Conservation (phyloP, 2,329 filamentous ascomycete species). For the Lachnellula arida region DNA sequence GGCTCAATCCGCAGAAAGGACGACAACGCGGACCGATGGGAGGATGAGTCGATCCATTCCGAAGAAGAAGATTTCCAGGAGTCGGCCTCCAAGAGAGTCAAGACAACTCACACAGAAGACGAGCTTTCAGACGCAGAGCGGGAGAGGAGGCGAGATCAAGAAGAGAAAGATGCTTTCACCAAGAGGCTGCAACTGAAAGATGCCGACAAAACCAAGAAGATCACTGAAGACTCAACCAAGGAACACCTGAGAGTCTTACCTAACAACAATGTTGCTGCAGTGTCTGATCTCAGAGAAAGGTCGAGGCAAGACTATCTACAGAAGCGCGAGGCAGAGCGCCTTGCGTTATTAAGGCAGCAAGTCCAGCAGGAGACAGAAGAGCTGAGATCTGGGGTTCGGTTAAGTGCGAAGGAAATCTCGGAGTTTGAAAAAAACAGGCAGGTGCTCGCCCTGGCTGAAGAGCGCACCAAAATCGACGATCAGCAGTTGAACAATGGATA, state of each 20-base stretch:
- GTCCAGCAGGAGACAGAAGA: slow-evolving; percentile 86
- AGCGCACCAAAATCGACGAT: slow-evolving; percentile 82
- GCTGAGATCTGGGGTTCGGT: slow-evolving; percentile 65
- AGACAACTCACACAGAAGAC: slow-evolving; percentile 51
- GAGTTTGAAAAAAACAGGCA: slow-evolving; percentile 89
- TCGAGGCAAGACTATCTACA: slow-evolving; percentile 91
- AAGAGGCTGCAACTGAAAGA: slow-evolving; percentile 70
- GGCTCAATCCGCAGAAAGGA: slow-evolving; percentile 28
- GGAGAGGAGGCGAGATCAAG: slow-evolving; percentile 60
- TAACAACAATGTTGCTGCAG: slow-evolving; percentile 65
- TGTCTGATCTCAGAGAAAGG: slow-evolving; percentile 74
- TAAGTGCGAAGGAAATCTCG: slow-evolving; percentile 75
- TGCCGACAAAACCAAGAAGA: slow-evolving; percentile 63
- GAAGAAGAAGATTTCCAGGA: slow-evolving; percentile 59
- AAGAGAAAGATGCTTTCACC: slow-evolving; percentile 77
- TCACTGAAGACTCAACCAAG: slow-evolving; percentile 54
- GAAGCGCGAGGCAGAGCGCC: slow-evolving; percentile 81
- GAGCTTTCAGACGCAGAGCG: slow-evolving; percentile 57
- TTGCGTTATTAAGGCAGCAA: slow-evolving; percentile 83
- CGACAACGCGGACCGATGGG: slow-evolving; percentile 56
- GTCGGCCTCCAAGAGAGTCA: slow-evolving; percentile 66
- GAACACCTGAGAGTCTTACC: slow-evolving; percentile 58
- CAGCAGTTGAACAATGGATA: slow-evolving; percentile 74
- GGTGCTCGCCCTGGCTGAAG: slow-evolving; percentile 74
- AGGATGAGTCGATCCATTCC: slow-evolving; percentile 59